phyloP scores from a whole-genome alignment of 1,284 basidiomycete genomes.

The Tilletia indica region DNA sequence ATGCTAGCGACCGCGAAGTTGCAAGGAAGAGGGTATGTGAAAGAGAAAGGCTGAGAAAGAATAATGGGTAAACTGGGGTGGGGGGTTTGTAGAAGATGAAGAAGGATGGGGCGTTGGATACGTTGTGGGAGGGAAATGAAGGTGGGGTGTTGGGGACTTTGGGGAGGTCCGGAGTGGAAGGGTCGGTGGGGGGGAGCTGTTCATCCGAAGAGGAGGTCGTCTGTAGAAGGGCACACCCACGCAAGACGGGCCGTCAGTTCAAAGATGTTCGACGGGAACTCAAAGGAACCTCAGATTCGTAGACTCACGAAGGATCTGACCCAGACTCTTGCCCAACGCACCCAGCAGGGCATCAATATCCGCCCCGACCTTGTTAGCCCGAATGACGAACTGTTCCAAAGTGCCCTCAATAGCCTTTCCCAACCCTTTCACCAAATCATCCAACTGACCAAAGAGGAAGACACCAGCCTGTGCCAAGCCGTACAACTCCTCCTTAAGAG shows the following conservation, averaged over 20 bases:
- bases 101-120: no score
- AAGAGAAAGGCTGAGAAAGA: no score
- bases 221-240: neutral
- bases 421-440: neutral
- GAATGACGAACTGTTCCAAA: neutral
- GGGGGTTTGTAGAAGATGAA: no score
- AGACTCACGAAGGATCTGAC: conserved; percentile 16
- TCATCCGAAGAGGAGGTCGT: conserved; percentile 16
- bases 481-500: neutral
- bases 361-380: conserved; percentile 8
- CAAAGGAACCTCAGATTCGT: neutral
- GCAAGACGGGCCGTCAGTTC: no score
- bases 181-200: neutral
- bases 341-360: neutral
- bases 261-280: no score
- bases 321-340: neutral
- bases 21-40: no score
- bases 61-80: no score
- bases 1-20: no score
- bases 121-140: neutral
- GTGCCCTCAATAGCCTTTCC: neutral
- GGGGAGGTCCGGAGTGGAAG: neutral
- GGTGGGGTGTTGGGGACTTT: neutral
- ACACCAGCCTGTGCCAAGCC: conserved; percentile 1
- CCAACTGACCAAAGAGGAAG: neutral